Base-by-base conservation (phyloP, 2,329 filamentous ascomycete species). In the Shiraia bambusicola region DNA sequence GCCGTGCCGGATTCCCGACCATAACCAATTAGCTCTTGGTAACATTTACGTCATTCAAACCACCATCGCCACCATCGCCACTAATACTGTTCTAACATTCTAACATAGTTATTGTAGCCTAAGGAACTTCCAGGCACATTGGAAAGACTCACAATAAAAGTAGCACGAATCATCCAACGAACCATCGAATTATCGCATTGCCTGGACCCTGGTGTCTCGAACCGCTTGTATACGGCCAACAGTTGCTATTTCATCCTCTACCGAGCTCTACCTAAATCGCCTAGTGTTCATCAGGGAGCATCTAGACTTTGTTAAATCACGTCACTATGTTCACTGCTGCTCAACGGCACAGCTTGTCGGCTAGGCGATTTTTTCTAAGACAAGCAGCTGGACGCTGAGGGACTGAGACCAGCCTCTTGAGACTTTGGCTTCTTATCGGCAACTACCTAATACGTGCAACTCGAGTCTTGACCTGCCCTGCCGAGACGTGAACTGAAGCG, bases 321-420 rank as follows among this genome's bases (percentile, higher is more conserved):
- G 44, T 50, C 43, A 45, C 43, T 45, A 17, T 33, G 33, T 42
- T n/a, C n/a, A n/a, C n/a, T n/a, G n/a, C n/a, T 46, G 32, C 37
- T 47, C 44, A 49, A 58, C 50, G 56, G 52, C 37, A 49, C 59
- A 58, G 56, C 56, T 59, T 60, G 48, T 48, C 31, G 34, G 33
- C 50, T 49, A 56, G 52, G 56, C 54, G 40, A 50, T 36, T n/a
- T 45, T 50, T 34, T 13, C 39, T 41, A 15, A 22, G 36, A 27
- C 28, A 35, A 31, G 35, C 44, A 49, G 34, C 38, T 42, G 36
- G 45, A 34, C n/a, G 45, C 48, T 47, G 45, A 41, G 45, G 29
- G n/a, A 44, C 48, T 47, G 45, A 41, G 45, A 27, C 43, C 45
- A 42, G 47, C 38, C 43, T 50, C 56, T 56, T 55, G 37, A 30